A percentile compares a stretch with the other conserved stretches of the same genome.
These are phyloP conservation scores for Meyerozyma guilliermondii DNA, from an alignment of 1,139 yeast genomes.

Conservation along the genomic window DNA sequence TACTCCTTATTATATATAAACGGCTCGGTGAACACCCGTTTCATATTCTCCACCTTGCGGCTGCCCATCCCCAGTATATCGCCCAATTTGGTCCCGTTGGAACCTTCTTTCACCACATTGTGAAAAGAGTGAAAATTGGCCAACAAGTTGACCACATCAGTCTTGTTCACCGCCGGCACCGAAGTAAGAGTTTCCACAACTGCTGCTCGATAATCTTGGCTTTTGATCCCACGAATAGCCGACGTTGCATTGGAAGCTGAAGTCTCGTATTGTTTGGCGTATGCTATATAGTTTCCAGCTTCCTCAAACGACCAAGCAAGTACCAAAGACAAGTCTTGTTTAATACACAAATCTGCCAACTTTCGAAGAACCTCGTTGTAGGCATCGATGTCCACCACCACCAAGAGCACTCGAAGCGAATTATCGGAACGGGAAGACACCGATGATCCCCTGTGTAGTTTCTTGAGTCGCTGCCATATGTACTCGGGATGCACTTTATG, in stretches of 20 bases:
- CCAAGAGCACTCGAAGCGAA: constrained; percentile 58
- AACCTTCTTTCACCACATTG: constrained; percentile 35
- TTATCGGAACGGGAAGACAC: constrained; percentile 27
- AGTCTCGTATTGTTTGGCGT: constrained; percentile 43
- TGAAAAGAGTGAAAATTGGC: constrained; percentile 50
- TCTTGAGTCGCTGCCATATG: constrained; percentile 63
- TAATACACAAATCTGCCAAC: constrained; percentile 64
- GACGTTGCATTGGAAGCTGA: constrained; percentile 10
- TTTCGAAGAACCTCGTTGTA: constrained; percentile 67
- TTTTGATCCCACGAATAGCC: constrained; percentile 38
- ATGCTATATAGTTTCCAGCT: constrained; percentile 72
- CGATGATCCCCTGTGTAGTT: constrained; percentile 31
- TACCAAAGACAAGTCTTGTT: constrained; percentile 65
- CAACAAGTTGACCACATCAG: constrained; percentile 52
- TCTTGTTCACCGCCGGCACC: constrained; percentile 51
- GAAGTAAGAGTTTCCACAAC: constrained; percentile 48
- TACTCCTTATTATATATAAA: constrained; percentile 42
- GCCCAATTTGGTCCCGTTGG: constrained; percentile 22
- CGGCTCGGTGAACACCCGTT: constrained; percentile 46
- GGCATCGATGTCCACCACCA: constrained; percentile 75
- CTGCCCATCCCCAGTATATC: constrained; percentile 54
- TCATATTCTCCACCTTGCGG: constrained; percentile 42
- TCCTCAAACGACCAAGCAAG: constrained; percentile 82
- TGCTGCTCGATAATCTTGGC: constrained; percentile 44
- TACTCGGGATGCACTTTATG: constrained; percentile 88